These are phyloP conservation scores for Macrocystidia cucumis DNA, from an alignment of 1,284 basidiomycete species.

Conservation along the genomic window DNA sequence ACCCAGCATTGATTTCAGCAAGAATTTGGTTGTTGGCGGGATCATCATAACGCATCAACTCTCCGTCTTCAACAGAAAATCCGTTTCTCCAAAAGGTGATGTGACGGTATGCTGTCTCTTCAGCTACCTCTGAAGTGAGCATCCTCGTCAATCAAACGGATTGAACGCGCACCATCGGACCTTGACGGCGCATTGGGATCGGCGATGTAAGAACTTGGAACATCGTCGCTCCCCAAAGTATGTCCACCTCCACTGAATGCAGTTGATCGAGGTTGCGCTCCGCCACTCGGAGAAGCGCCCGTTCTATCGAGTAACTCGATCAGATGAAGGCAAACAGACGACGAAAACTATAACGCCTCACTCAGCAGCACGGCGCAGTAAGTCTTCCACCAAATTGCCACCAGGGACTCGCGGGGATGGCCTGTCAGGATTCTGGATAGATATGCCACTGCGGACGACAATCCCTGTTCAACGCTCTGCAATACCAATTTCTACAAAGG, in stretches of 20 bases:
- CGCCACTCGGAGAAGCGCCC: conserved; percentile 24
- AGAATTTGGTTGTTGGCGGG: conserved; percentile 72
- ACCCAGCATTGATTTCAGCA: conserved; percentile 78
- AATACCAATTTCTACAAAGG: neutral
- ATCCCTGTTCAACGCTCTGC: conserved; percentile 3
- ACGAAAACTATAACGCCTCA: conserved; percentile 30
- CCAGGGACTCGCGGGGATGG: conserved; percentile 39
- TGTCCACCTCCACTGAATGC: conserved; percentile 71
- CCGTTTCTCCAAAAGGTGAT: conserved; percentile 95
- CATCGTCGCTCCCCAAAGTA: conserved; percentile 82
- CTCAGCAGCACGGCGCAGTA: conserved; percentile 80
- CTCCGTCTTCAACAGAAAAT: conserved; percentile 89
- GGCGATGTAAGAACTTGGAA: conserved; percentile 65
- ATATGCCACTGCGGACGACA: conserved; percentile 63
- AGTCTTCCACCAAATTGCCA: conserved; percentile 69
- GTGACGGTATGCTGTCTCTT: conserved; percentile 62
- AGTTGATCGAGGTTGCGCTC: conserved; percentile 13
- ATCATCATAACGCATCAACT: conserved; percentile 80
- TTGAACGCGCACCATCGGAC: conserved; percentile 12
- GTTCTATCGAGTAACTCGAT: conserved; percentile 25
- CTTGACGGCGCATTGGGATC: conserved; percentile 46
- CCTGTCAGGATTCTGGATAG: conserved; percentile 79
- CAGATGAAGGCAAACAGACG: conserved; percentile 1
- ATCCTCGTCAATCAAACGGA: conserved; percentile 1
- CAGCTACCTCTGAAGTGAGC: conserved; percentile 15